A percentile compares a stretch with the other conserved stretches of the same genome.
phyloP scores from a whole-genome alignment of 495 filamentous ascomycete species.

The Bathelium albidoporum region DNA sequence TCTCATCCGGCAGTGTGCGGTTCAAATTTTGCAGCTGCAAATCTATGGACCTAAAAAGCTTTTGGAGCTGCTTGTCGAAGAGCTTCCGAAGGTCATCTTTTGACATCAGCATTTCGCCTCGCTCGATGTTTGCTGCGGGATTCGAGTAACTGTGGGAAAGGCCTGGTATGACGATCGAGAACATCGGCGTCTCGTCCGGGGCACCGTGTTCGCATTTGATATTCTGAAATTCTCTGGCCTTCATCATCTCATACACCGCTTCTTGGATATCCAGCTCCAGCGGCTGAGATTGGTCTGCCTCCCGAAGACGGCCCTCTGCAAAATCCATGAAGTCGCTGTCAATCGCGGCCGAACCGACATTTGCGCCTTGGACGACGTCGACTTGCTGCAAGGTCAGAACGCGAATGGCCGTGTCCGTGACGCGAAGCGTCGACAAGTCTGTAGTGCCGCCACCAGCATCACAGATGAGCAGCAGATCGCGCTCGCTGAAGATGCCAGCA shows the following conservation, averaged over 20 bases:
- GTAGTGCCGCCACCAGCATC: constrained; percentile 49
- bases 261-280: constrained; percentile 19
- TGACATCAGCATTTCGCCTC: constrained; percentile 33
- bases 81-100: constrained; percentile 40
- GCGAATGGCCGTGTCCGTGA: constrained; percentile 19
- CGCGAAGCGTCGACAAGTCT: constrained; percentile 24
- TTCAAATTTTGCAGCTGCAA: constrained; percentile 44
- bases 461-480: constrained; percentile 44
- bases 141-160: constrained; percentile 33
- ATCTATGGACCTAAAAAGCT: constrained; percentile 43
- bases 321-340: constrained; percentile 26
- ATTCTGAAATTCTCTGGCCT: constrained; percentile 24
- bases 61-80: constrained; percentile 47
- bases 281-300: constrained; percentile 11
- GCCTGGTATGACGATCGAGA: constrained; percentile 24
- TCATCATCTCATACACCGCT: constrained; percentile 29
- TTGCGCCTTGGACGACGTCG: constrained; percentile 32
- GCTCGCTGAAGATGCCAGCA: constrained; percentile 26
- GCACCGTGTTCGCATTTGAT: constrained; percentile 31
- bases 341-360: constrained; percentile 25
- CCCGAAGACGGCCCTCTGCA: constrained; percentile 13
- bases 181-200: constrained; percentile 28
- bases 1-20: constrained; percentile 33
- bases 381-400: constrained; percentile 27
- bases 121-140: constrained; percentile 30